Conservation (phyloP, 208 protist genomes). For the Leishmania arabica region DNA sequence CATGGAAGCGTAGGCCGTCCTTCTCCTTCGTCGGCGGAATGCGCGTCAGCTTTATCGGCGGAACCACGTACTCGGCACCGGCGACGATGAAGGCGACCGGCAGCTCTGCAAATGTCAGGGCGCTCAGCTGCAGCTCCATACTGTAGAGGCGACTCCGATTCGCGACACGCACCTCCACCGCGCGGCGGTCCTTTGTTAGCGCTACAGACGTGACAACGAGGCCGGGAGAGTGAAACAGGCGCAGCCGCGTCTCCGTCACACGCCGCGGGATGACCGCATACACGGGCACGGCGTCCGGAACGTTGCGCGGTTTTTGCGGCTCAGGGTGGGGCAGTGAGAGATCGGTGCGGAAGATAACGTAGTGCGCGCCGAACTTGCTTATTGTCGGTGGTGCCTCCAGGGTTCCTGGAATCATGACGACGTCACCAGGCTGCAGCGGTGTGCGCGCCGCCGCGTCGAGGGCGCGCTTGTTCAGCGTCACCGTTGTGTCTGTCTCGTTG, state of each 20-base stretch:
- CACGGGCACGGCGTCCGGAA: conserved; percentile 84
- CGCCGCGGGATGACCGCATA: conserved; percentile 87
- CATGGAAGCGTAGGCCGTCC: conserved; percentile 26
- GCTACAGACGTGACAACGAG: conserved; percentile 57
- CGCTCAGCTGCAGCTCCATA: conserved; percentile 74
- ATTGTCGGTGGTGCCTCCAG: conserved; percentile 61
- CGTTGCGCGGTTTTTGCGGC: conserved; percentile 57
- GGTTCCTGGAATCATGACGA: conserved; percentile 54
- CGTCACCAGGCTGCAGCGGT: conserved; percentile 67
- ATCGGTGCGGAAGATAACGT: conserved; percentile 80
- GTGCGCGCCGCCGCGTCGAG: conserved; percentile 33
- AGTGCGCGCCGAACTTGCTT: conserved; percentile 49
- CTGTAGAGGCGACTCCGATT: conserved; percentile 79
- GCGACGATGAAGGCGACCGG: conserved; percentile 74
- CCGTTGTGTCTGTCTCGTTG: conserved; percentile 32
- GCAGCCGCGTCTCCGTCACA: conserved; percentile 82
- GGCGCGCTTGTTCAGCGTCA: conserved; percentile 62
- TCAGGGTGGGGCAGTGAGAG: conserved; percentile 62
- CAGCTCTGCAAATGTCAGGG: conserved; percentile 55
- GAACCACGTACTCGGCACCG: conserved; percentile 79
- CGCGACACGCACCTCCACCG: conserved; percentile 69
- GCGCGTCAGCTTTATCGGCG: conserved; percentile 75
- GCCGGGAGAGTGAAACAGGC: conserved; percentile 74
- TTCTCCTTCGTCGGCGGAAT: conserved; percentile 38
- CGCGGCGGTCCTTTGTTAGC: conserved; percentile 70